Evolutionary conservation across 73 alveolate genomes (phyloP), one percentile per base, ranked within the genome.

Genomic region (Paramecium primaurelia): DNA sequence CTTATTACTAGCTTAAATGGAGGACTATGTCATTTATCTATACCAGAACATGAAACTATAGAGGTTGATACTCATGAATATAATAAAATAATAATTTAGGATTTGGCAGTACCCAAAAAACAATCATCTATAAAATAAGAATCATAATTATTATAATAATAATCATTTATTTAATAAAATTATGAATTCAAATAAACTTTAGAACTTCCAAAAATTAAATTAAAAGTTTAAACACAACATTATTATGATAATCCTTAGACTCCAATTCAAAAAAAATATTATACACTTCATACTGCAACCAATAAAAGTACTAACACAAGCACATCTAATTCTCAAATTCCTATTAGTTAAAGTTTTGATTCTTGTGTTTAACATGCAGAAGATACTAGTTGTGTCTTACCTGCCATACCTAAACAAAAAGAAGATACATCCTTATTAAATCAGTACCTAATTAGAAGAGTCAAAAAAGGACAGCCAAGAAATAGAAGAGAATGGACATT

Each of bases 1-100:
- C 59, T 73, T 30, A 73, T 73, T 73, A 40, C 47, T 5, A 73
- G 87, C n/a, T 14, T 38, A 73, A 40, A 73, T 73, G 87, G 87
- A n/a, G 58, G 58, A 30, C 36, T 73, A 0, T 73, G 87, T 37
- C 8, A 34, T 30, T 30, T 73, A 37, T 30, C 51, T 0, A 64
- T 64, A 1, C 84, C 84, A 64, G 42, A 64, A 28, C 28, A 34
- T 64, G 84, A 64, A 64, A 11, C 12, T 2, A 9, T 5, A 32
- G 47, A 32, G 3, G 6, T 64, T 2, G 47, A 64, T 18, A 34
- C 28, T 28, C 1, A 64, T 11, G 84, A 64, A 64, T 64, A 32
- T 64, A 25, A 40, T 28, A 0, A 64, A 64, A 64, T 64, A 4
- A 9, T 28, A 12, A 64, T 64, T 3, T 16, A 5, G 7, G 84